Base-by-base conservation (phyloP, 106 monocot species). In the Platanthera guangdongensis region DNA sequence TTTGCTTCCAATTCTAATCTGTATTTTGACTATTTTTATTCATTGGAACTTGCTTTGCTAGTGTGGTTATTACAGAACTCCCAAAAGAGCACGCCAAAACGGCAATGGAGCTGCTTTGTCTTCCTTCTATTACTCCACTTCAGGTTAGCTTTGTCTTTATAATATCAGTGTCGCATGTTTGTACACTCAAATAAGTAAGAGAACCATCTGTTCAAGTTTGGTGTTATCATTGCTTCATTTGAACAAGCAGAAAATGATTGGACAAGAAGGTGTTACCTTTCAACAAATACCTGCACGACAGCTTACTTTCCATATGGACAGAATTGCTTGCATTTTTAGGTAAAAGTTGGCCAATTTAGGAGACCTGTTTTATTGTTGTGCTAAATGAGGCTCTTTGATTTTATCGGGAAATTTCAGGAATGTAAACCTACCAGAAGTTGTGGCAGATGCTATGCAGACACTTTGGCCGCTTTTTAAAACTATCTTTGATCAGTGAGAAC, bases 241-340 rank as follows among this genome's bases (percentile, higher is more conserved):
- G 75, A 73, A 76, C 74, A 76, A 78, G 6, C 85, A 94, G 93
- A 89, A 86, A 81, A 52, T 91, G 32, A 82, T 79, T 72, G 86
- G 86, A 60, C 93, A 90, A 77, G 91, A 86, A 51, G 81, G 77
- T 50, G 80, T 7, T 75, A 74, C 60, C 53, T 73, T 93, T 49
- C 87, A 89, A 72, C 89, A 97, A 86, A 52, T 91, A 54, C 83
- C 89, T 15, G 91, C 89, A 75, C 81, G 88, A 0, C 97, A 97
- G 77, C 69, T 97, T 39, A 94, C 91, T 47, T 46, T 94, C 76
- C 93, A 97, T 79, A 97, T 97, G 55, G 94, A 97, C 70, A 84
- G 97, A 51, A 79, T 97, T 60, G 87, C 89, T 46, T 91, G 91
- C 76, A 94, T 91, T 82, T 94, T 94, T 82, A 89, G 97, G 97